Percentiles rank a stretch among this genome's conserved stretches.
Evolutionary conservation across 176 grass and related monocot genomes (phyloP).

Genomic region (Bonia amplexicaulis): DNA sequence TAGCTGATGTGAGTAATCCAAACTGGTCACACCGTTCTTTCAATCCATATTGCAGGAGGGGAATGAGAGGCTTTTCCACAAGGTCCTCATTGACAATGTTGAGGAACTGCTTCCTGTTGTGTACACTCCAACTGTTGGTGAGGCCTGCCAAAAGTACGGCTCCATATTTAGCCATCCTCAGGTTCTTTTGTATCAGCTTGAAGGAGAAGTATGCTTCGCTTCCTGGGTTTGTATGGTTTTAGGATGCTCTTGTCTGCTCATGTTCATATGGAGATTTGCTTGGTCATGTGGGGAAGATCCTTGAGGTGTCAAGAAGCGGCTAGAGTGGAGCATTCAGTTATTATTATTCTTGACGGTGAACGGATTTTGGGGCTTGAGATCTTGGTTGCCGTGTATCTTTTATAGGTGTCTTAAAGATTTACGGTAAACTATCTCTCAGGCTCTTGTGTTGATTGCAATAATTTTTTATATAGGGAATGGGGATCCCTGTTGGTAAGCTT

Average conservation of each 20-base stretch:
- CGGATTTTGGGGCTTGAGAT: conserved; percentile 92
- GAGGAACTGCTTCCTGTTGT: conserved; percentile 94
- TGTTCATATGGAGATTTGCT: conserved; percentile 15
- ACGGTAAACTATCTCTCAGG: not conserved
- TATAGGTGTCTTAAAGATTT: conserved; percentile 8
- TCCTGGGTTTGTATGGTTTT: not conserved
- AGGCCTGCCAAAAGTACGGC: conserved; percentile 96
- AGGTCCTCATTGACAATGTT: conserved; percentile 81
- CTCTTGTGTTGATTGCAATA: conserved; percentile 27
- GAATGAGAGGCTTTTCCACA: conserved; percentile 97
- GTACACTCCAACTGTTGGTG: conserved; percentile 92
- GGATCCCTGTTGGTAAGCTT: conserved; percentile 97
- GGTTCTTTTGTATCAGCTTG: conserved; percentile 84
- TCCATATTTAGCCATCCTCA: conserved; percentile 79
- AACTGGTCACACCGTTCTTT: not conserved
- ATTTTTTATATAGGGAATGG: conserved; percentile 78
- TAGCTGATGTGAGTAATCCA: not conserved
- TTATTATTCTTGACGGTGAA: conserved; percentile 93
- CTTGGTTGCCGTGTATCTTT: conserved; percentile 83
- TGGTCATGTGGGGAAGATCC: conserved; percentile 62
- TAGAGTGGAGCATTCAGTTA: conserved; percentile 95
- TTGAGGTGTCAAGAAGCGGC: conserved; percentile 96
- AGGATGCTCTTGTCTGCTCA: not conserved
- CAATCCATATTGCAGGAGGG: conserved; percentile 57
- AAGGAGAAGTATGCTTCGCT: conserved; percentile 70